phyloP scores from a whole-genome alignment of 768 basidiomycete species.

The Tylopilus vinaceipallidus region DNA sequence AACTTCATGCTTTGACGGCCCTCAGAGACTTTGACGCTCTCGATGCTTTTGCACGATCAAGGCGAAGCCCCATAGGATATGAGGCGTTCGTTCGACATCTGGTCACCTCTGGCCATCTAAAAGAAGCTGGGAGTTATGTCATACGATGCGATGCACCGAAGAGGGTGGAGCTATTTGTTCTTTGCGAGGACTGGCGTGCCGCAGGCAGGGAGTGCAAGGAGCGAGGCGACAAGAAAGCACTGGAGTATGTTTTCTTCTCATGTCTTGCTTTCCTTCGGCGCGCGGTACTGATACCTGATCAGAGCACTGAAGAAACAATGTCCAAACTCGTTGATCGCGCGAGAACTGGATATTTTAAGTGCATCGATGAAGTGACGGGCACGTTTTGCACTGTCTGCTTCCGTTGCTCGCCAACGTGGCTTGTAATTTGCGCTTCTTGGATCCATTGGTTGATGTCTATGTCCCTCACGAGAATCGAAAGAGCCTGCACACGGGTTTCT shows the following conservation, averaged over 20 bases:
- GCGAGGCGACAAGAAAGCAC: conserved; percentile 74
- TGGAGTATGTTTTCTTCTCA: conserved; percentile 67
- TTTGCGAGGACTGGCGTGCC: conserved; percentile 86
- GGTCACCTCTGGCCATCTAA: conserved; percentile 66
- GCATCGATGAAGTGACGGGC: conserved; percentile 61
- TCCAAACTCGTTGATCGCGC: conserved; percentile 76
- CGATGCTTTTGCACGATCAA: conserved; percentile 82
- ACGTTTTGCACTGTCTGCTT: background rate
- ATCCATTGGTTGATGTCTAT: background rate
- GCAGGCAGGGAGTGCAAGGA: conserved; percentile 92
- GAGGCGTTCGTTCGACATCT: conserved; percentile 85
- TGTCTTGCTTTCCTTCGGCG: too few species aligned
- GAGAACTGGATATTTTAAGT: conserved; percentile 71
- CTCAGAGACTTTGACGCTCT: conserved; percentile 82
- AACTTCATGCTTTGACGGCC: conserved; percentile 79
- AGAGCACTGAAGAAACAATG: conserved; percentile 73
- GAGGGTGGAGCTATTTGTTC: conserved; percentile 83
- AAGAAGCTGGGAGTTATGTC: conserved; percentile 78
- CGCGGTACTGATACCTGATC: conserved; percentile 2
- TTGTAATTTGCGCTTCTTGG: background rate
- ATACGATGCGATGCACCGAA: conserved; percentile 80
- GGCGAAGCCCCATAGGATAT: conserved; percentile 92
- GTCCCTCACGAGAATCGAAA: background rate
- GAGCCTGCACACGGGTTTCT: too few species aligned
- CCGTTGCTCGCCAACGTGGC: background rate